Evolutionary conservation across 768 basidiomycete species (phyloP).

Genomic region (Tremella yokohamensis): DNA sequence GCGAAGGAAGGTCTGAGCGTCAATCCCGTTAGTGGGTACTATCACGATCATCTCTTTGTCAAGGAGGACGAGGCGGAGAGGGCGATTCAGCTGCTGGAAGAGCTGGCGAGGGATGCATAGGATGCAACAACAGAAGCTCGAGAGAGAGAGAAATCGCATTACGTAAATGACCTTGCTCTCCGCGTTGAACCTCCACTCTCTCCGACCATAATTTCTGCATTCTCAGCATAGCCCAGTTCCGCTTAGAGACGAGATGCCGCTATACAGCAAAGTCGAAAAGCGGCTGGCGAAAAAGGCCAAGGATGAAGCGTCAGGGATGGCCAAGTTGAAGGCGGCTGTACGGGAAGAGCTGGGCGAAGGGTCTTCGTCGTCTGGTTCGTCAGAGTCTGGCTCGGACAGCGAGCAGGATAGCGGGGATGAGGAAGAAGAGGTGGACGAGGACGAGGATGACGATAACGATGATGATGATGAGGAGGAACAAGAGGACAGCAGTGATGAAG

Average conservation of each 20-base stretch:
- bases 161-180: too few relatives aligned
- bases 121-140: too few relatives aligned
- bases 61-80: too few relatives aligned
- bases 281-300: slow-evolving; percentile 28
- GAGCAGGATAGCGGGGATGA: slow-evolving; percentile 17
- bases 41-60: too few relatives aligned
- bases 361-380: neutral
- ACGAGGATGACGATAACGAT: slow-evolving; percentile 8
- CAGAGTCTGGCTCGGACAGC: slow-evolving; percentile 2
- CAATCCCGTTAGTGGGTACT: too few relatives aligned
- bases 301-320: slow-evolving; percentile 36
- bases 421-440: slow-evolving; percentile 18
- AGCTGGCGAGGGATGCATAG: too few relatives aligned
- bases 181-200: too few relatives aligned
- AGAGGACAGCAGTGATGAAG: slow-evolving; percentile 10
- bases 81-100: too few relatives aligned
- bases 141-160: too few relatives aligned
- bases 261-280: slow-evolving; percentile 39
- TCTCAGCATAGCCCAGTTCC: neutral
- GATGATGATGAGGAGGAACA: slow-evolving; percentile 8
- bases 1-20: too few relatives aligned
- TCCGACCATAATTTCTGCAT: too few relatives aligned
- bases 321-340: slow-evolving; percentile 21
- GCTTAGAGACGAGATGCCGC: slow-evolving; percentile 24
- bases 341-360: slow-evolving; percentile 14